phyloP scores from a whole-genome alignment of 2,329 filamentous ascomycete genomes.

The Nemania bipapillata region DNA sequence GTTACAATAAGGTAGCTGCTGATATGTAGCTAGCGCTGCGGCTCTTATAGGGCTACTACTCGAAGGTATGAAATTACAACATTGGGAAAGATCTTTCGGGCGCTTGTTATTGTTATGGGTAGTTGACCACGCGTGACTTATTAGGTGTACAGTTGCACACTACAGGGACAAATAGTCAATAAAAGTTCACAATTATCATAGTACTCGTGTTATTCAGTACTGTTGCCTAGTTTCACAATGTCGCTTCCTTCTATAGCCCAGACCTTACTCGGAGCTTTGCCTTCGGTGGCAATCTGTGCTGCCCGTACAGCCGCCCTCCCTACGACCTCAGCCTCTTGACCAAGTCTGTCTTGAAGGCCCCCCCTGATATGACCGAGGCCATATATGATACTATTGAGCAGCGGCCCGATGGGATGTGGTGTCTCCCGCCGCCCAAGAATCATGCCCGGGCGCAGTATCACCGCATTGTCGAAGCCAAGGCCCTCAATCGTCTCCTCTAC shows the following conservation, averaged over 20 bases:
- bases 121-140: no score
- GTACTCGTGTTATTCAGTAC: neutral
- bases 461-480: neutral
- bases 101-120: no score
- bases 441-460: conserved; percentile 15
- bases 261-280: neutral
- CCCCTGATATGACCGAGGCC: neutral
- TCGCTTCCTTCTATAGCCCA: conserved; percentile 1
- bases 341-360: neutral
- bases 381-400: conserved; percentile 9
- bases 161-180: no score
- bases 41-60: no score
- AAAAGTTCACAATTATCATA: no score
- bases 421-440: conserved; percentile 12
- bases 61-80: no score
- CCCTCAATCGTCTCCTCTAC: conserved; percentile 5
- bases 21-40: no score
- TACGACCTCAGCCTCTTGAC: conserved; percentile 8
- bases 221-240: neutral
- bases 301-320: conserved; percentile 8
- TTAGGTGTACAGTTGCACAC: no score
- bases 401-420: neutral
- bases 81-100: no score
- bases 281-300: conserved; percentile 13
- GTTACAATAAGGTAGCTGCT: no score